Evolutionary conservation across 768 basidiomycete species (phyloP), one percentile per base, ranked within the genome.

Genomic region (Tylopilus subfusipes): DNA sequence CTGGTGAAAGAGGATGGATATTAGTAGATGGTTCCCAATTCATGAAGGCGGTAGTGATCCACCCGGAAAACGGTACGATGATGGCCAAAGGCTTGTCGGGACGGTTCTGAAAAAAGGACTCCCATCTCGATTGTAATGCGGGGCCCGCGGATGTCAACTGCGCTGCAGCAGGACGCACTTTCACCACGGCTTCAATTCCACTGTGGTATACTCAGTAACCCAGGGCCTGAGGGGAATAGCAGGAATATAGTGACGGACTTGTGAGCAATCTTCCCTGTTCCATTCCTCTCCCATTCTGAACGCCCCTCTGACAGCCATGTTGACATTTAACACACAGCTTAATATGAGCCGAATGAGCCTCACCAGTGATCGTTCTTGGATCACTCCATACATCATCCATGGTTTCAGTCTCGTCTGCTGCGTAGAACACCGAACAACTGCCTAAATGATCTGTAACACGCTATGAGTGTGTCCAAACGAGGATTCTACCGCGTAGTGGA

Each of bases 31-130:
- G 25, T 42, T 4, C 22, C 29, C 0, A 2, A 2, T 27, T 33
- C 36, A 22, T 34, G 5, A 12, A 10, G 27, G 34, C 2, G 10
- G 24, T 24, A 21, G 12, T 38, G 21, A 13, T 73, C 43, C 58
- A 82, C 80, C 72, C 75, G 4, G 77, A 66, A 19, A 76, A 55
- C 0, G 73, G 55, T 0, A 68, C 76, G 12, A 82, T 63, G 42
- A 75, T 72, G 34, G 77, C 59, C n/a, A 82, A 75, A 9, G 83
- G 76, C 56, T 85, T 86, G 59, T 86, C 85, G 0, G 79, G 78
- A 10, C 68, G 69, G 19, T 71, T 63, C 21, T 65, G 72, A 47
- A 80, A 86, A 63, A 79, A 81, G 11, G 68, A 63, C 2, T 77
- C 67, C 85, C 85, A 88, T 48, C 75, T 68, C 22, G 39, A 40